Evolutionary conservation across 225 moss, liverwort and hornwort genomes (phyloP).

Genomic region (Sphagnum contortum): DNA sequence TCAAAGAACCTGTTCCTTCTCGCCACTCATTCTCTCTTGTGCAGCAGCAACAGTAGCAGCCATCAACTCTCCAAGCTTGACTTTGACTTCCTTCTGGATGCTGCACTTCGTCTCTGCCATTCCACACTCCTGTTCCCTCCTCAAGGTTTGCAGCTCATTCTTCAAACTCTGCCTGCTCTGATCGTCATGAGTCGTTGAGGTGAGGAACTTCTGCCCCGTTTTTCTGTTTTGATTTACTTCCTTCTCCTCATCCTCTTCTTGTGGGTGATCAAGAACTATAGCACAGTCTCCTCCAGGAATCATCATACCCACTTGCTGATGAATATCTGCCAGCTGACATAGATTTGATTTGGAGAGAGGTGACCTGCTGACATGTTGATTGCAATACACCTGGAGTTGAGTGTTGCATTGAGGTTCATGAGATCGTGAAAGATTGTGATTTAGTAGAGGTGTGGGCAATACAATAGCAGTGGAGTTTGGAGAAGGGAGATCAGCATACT

Average conservation of each 20-base stretch:
- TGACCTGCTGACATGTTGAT: constrained; percentile 9
- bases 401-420: not conserved
- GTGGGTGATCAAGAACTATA: constrained; percentile 36
- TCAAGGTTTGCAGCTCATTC: constrained; percentile 53
- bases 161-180: constrained; percentile 5
- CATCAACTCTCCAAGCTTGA: constrained; percentile 45
- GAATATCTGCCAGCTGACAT: constrained; percentile 2
- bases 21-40: constrained; percentile 33
- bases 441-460: not conserved
- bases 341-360: constrained; percentile 1
- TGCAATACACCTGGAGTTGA: constrained; percentile 1
- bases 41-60: constrained; percentile 9
- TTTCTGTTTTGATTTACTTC: not conserved
- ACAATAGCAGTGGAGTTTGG: not conserved
- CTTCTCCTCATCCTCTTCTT: constrained; percentile 3
- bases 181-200: not conserved
- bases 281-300: constrained; percentile 25
- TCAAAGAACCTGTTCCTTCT: constrained; percentile 22
- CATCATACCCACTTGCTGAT: constrained; percentile 27
- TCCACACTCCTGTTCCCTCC: constrained; percentile 39
- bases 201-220: not conserved
- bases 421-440: not conserved
- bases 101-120: constrained; percentile 34
- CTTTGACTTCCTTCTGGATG: constrained; percentile 46
- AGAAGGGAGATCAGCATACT: not conserved